phyloP scores from a whole-genome alignment of 768 basidiomycete genomes.

The Leccinum subgranulosum region DNA sequence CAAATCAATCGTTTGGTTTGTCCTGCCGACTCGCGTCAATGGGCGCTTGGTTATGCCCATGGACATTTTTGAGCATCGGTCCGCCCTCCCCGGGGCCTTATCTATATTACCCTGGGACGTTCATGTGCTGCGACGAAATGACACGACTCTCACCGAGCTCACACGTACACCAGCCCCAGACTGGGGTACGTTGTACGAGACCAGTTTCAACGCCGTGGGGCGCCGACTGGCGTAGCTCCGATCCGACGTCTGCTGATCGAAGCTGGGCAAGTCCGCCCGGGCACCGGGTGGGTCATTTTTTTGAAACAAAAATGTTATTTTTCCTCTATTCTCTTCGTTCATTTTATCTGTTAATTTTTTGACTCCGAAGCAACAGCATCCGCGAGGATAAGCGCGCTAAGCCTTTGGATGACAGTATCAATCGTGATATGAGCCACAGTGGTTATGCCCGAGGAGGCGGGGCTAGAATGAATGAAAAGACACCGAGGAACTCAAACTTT shows the following conservation, averaged over 20 bases:
- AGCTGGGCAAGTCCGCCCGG: neutral
- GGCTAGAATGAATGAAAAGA: neutral
- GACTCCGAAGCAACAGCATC: neutral
- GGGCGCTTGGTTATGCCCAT: neutral
- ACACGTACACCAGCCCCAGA: neutral
- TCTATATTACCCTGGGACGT: neutral
- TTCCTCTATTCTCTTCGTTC: neutral
- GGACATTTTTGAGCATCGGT: neutral
- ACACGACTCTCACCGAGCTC: neutral
- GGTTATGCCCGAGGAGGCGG: neutral
- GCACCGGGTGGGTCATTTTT: neutral
- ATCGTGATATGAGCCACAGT: neutral
- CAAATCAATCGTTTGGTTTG: slow-evolving; percentile 7
- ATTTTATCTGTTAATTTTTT: neutral
- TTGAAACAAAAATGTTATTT: neutral
- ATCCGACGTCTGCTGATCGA: neutral
- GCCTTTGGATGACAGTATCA: neutral
- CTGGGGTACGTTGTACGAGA: neutral
- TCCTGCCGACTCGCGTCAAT: neutral
- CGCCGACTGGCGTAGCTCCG: neutral
- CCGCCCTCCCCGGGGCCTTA: neutral
- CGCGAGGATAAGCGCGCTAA: neutral
- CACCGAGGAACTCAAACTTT: neutral
- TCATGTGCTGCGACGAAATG: neutral
- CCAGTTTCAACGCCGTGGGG: neutral